Conservation (phyloP, 345 rosid genomes). For the Eucalyptus pauciflora region DNA sequence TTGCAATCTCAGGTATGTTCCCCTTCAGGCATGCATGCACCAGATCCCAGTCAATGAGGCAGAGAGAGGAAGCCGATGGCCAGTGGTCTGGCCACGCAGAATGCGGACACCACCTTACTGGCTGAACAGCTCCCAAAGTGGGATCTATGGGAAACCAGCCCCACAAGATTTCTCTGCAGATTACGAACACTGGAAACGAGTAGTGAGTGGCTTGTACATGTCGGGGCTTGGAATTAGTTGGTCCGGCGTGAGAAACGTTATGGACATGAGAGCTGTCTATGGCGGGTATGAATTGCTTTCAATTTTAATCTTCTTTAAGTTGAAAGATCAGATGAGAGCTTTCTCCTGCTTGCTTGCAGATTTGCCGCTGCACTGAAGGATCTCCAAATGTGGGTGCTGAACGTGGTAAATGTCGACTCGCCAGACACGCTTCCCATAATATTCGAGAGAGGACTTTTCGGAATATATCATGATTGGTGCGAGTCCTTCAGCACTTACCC, state of each 20-base stretch:
- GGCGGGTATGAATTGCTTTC: conserved; percentile 45
- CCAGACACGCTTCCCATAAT: conserved; percentile 90
- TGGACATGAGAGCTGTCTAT: conserved; percentile 96
- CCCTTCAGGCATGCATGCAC: conserved; percentile 81
- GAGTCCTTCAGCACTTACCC: conserved; percentile 93
- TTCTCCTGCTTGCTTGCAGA: conserved; percentile 15
- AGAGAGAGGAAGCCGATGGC: conserved; percentile 74
- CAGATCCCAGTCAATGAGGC: conserved; percentile 24
- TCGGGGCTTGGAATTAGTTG: conserved; percentile 73
- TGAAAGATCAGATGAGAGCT: neutral
- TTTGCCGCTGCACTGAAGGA: conserved; percentile 85
- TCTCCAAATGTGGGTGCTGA: conserved; percentile 69
- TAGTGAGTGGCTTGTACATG: conserved; percentile 57
- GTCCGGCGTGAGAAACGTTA: conserved; percentile 70
- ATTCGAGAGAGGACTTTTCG: conserved; percentile 80
- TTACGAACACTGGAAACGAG: conserved; percentile 72
- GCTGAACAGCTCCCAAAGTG: conserved; percentile 82
- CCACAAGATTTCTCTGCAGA: conserved; percentile 66
- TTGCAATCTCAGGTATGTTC: conserved; percentile 58
- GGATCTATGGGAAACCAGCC: conserved; percentile 87
- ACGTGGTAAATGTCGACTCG: conserved; percentile 66
- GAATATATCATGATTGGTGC: conserved; percentile 93
- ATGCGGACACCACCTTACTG: conserved; percentile 64
- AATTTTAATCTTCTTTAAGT: neutral
- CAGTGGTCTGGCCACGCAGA: conserved; percentile 62